Evolutionary conservation across 2,329 filamentous ascomycete genomes (phyloP).

Genomic region (Calonectria fujianensis): DNA sequence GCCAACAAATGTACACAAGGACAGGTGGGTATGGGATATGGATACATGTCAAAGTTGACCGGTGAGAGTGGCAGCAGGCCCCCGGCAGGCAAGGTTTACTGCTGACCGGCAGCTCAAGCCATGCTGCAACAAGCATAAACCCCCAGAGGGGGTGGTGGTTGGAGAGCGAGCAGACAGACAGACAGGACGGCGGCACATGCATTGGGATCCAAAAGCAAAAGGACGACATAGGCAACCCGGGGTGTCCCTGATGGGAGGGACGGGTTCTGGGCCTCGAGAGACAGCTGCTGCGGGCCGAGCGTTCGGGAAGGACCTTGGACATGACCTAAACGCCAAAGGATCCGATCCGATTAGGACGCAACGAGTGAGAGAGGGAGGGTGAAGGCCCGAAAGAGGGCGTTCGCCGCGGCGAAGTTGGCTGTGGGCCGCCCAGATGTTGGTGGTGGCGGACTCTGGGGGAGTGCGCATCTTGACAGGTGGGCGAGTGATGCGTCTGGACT

Average conservation of each 20-base stretch:
- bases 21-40: slow-evolving; percentile 41
- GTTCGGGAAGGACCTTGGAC: slow-evolving; percentile 38
- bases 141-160: slow-evolving; percentile 28
- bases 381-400: slow-evolving; percentile 49
- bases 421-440: slow-evolving; percentile 34
- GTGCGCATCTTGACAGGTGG: slow-evolving; percentile 46
- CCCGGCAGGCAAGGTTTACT: slow-evolving; percentile 45
- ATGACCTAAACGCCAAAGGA: slow-evolving; percentile 11
- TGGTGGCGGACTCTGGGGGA: slow-evolving; percentile 44
- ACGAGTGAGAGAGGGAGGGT: slow-evolving; percentile 13
- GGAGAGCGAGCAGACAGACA: background rate
- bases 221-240: slow-evolving; percentile 29
- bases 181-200: slow-evolving; percentile 35
- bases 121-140: slow-evolving; percentile 47
- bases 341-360: slow-evolving; percentile 26
- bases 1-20: slow-evolving; percentile 28
- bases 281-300: slow-evolving; percentile 41
- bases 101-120: slow-evolving; percentile 40
- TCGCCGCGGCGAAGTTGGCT: slow-evolving; percentile 50
- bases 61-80: slow-evolving; percentile 43
- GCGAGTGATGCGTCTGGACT: slow-evolving; percentile 30
- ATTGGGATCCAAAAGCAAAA: slow-evolving; percentile 19
- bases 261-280: slow-evolving; percentile 28
- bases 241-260: slow-evolving; percentile 20
- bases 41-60: slow-evolving; percentile 49